Evolutionary conservation across 2,329 filamentous ascomycete species (phyloP).

Genomic region (Moelleriella libera): DNA sequence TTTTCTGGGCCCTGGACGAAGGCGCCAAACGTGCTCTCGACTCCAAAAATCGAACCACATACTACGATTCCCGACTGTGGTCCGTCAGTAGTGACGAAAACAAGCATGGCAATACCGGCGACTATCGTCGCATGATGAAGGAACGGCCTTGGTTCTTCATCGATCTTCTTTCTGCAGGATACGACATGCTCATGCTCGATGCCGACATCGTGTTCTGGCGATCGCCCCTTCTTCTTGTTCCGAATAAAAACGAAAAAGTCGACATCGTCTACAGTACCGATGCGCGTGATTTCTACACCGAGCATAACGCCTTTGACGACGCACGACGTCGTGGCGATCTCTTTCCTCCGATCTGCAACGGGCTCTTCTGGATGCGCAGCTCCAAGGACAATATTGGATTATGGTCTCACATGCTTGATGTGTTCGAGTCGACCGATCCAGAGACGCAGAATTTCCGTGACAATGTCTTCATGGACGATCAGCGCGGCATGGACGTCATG

Average conservation of each 20-base stretch:
- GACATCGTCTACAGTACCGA: slow-evolving; percentile 2
- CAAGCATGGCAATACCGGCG: not conserved
- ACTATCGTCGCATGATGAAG: slow-evolving; percentile 1
- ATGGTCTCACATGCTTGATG: not conserved
- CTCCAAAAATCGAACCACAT: not conserved
- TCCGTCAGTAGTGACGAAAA: not conserved
- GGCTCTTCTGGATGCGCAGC: slow-evolving; percentile 2
- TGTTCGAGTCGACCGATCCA: not conserved
- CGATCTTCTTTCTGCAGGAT: not conserved
- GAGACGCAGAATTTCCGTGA: not conserved
- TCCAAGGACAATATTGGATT: not conserved
- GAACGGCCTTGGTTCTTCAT: slow-evolving; percentile 1
- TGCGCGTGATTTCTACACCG: slow-evolving; percentile 1
- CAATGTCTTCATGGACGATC: not conserved
- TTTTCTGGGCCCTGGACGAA: slow-evolving; percentile 2
- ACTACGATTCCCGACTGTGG: not conserved
- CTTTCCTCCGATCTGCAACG: slow-evolving; percentile 1
- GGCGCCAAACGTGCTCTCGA: not conserved
- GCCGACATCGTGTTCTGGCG: slow-evolving; percentile 1
- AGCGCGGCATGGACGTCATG: slow-evolving; percentile 2
- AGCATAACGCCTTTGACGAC: not conserved
- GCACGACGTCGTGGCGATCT: not conserved
- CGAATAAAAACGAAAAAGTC: not conserved
- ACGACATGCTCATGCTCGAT: slow-evolving; percentile 1
- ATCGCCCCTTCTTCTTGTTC: not conserved